These are phyloP conservation scores for Amanita exitialis DNA, from an alignment of 768 basidiomycete genomes.

Conservation along the genomic window DNA sequence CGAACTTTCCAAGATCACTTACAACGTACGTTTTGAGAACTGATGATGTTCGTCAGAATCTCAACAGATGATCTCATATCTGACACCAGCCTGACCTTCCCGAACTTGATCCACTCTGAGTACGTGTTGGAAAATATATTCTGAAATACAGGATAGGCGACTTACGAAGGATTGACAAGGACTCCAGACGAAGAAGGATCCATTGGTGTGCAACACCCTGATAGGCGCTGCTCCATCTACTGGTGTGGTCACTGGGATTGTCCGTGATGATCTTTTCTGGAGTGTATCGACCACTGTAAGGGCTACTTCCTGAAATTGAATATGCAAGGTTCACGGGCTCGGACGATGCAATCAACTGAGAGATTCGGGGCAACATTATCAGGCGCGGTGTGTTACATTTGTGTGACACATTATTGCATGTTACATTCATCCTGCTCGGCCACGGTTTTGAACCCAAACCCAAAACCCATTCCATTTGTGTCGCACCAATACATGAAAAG, in stretches of 20 bases:
- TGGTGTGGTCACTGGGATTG: conserved; percentile 50
- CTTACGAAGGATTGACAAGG: conserved; percentile 53
- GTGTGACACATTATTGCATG: too few species aligned
- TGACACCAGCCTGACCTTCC: conserved; percentile 44
- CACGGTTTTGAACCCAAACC: too few species aligned
- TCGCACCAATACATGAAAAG: too few species aligned
- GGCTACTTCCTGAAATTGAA: conserved; percentile 49
- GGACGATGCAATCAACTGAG: conserved; percentile 8
- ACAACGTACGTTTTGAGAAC: conserved; percentile 32
- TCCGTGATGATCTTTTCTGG: conserved; percentile 63
- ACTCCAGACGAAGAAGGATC: conserved; percentile 58
- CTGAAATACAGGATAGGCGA: conserved; percentile 9
- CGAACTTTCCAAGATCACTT: neutral
- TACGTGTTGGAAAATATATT: conserved; percentile 1
- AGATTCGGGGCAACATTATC: neutral
- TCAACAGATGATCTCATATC: neutral
- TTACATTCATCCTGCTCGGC: too few species aligned
- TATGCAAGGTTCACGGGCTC: conserved; percentile 27
- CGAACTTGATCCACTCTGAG: conserved; percentile 66
- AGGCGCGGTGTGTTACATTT: too few species aligned
- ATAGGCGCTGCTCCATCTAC: conserved; percentile 68
- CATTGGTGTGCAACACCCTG: conserved; percentile 46
- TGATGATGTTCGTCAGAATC: conserved; percentile 13
- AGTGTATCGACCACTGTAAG: conserved; percentile 61
- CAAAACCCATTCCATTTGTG: too few species aligned